Evolutionary conservation across 768 basidiomycete species (phyloP).

Genomic region (Pisolithus orientalis): DNA sequence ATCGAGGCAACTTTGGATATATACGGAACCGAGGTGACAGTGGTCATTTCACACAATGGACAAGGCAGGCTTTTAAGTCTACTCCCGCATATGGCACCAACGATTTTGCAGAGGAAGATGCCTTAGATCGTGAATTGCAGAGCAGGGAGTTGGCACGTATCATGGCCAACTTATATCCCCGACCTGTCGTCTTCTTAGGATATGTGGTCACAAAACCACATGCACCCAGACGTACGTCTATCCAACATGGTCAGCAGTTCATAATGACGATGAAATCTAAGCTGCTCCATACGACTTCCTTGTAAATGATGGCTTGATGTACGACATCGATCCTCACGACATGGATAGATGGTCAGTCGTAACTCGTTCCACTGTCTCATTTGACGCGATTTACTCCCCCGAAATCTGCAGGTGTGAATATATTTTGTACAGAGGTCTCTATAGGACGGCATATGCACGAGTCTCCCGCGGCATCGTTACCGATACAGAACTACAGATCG

Average conservation of each 20-base stretch:
- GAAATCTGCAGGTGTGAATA: constrained; percentile 71
- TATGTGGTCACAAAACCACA: constrained; percentile 74
- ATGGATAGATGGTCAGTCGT: constrained; percentile 56
- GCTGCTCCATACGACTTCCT: constrained; percentile 74
- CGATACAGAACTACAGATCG: constrained; percentile 87
- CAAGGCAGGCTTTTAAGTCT: constrained; percentile 52
- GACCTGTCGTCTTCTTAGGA: constrained; percentile 74
- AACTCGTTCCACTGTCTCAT: background rate
- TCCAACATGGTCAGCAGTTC: background rate
- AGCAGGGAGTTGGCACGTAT: constrained; percentile 74
- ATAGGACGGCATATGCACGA: constrained; percentile 77
- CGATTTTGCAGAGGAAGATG: constrained; percentile 64
- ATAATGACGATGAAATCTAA: constrained; percentile 21
- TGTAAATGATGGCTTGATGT: constrained; percentile 68
- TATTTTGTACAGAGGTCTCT: constrained; percentile 76
- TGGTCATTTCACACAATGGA: constrained; percentile 88
- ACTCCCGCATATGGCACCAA: background rate
- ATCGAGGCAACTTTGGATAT: constrained; percentile 82
- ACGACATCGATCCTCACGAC: constrained; percentile 76
- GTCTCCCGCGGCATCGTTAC: constrained; percentile 79
- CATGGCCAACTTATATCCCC: constrained; percentile 61
- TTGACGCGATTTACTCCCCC: background rate
- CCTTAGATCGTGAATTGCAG: constrained; percentile 83
- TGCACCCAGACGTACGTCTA: constrained; percentile 50
- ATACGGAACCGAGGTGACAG: constrained; percentile 70